Percentiles rank a stretch among this genome's conserved stretches.
Evolutionary conservation across 441 rosid genomes (phyloP).

Genomic region (Codiaeum variegatum): DNA sequence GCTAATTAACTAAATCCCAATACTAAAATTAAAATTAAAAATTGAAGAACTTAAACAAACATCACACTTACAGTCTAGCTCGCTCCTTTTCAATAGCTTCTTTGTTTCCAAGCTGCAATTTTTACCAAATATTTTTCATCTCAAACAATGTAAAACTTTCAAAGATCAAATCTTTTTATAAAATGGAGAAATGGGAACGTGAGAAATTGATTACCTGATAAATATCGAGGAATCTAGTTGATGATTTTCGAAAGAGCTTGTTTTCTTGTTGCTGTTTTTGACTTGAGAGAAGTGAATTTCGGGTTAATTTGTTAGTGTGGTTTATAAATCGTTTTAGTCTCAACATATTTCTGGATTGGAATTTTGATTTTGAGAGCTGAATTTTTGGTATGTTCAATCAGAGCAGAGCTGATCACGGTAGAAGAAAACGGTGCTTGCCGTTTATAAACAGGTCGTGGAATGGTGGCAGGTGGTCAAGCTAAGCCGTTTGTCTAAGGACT

Average conservation of each 20-base stretch:
- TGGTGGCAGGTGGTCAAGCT: neutral
- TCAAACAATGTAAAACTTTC: neutral
- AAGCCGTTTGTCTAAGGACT: neutral
- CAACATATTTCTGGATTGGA: conserved; percentile 30
- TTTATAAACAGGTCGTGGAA: neutral
- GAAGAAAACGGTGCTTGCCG: neutral
- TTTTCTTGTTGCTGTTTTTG: conserved; percentile 24
- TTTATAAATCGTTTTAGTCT: conserved; percentile 36
- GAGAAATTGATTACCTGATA: conserved; percentile 41
- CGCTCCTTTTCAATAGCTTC: conserved; percentile 74
- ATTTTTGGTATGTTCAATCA: neutral
- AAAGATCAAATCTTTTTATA: neutral
- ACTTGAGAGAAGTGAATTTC: conserved; percentile 28
- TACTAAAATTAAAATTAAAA: neutral
- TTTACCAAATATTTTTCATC: neutral
- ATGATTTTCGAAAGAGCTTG: conserved; percentile 37
- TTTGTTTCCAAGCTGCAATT: conserved; percentile 58
- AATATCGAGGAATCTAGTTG: conserved; percentile 69
- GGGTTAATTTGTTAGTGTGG: conserved; percentile 8
- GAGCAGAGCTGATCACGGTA: neutral
- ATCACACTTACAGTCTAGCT: conserved; percentile 65
- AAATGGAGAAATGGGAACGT: neutral
- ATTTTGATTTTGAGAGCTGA: neutral
- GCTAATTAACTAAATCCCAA: conserved; percentile 17
- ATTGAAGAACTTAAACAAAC: neutral